Evolutionary conservation across 495 filamentous ascomycete genomes (phyloP).

Genomic region (Annulohypoxylon nitens): DNA sequence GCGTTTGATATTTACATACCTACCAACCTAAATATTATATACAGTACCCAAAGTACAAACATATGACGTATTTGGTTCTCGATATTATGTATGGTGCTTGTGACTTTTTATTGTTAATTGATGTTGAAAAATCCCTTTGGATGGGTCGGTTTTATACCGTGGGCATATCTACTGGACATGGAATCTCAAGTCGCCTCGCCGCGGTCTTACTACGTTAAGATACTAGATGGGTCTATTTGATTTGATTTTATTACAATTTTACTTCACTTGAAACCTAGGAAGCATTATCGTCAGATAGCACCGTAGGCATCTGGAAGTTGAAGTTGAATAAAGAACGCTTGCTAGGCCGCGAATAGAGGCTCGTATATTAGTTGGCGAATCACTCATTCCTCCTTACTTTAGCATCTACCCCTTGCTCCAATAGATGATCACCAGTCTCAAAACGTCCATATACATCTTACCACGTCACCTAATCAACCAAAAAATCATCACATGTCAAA

Average conservation of each 20-base stretch:
- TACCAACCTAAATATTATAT: background rate
- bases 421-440: background rate
- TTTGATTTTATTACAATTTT: no score
- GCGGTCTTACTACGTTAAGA: no score
- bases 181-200: no score
- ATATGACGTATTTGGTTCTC: background rate
- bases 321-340: no score
- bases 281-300: no score
- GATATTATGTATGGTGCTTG: background rate
- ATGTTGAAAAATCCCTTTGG: no score
- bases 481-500: background rate
- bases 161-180: no score
- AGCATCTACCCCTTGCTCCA: background rate
- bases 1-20: constrained; percentile 4
- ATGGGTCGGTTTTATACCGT: no score
- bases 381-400: background rate
- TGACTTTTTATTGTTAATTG: background rate
- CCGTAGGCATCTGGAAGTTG: no score
- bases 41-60: background rate
- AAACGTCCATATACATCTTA: background rate
- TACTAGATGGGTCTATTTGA: no score
- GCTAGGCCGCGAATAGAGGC: no score
- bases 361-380: background rate
- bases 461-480: background rate
- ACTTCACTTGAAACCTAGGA: no score